Evolutionary conservation across 345 rosid species (phyloP).

Genomic region (Atalantia buxifolia): DNA sequence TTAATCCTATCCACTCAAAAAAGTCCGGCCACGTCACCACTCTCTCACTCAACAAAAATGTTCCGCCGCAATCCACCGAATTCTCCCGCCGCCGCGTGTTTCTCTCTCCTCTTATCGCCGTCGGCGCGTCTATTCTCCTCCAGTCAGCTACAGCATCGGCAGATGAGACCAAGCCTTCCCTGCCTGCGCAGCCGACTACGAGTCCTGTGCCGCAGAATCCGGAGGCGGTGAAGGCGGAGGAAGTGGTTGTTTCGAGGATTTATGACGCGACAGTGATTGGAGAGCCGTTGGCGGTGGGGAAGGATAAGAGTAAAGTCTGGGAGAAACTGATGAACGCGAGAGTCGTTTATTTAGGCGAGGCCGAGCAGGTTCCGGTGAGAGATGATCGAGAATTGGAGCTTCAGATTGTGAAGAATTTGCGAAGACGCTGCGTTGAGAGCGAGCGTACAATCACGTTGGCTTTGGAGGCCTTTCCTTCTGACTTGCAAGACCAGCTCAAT

Average conservation of each 20-base stretch:
- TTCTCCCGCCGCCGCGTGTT: slow-evolving; percentile 38
- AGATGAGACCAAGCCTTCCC: slow-evolving; percentile 11
- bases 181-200: neutral
- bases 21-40: slow-evolving; percentile 12
- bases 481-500: slow-evolving; percentile 61
- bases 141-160: slow-evolving; percentile 15
- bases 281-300: slow-evolving; percentile 88
- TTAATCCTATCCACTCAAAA: neutral
- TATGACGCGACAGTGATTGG: slow-evolving; percentile 87
- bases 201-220: neutral
- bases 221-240: slow-evolving; percentile 9
- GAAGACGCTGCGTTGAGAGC: slow-evolving; percentile 50
- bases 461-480: slow-evolving; percentile 72
- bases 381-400: slow-evolving; percentile 83
- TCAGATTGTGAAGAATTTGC: slow-evolving; percentile 61
- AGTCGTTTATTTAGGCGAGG: slow-evolving; percentile 82
- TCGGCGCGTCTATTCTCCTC: slow-evolving; percentile 21
- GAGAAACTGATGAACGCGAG: slow-evolving; percentile 80
- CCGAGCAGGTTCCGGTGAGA: slow-evolving; percentile 79
- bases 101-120: slow-evolving; percentile 41
- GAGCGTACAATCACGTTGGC: slow-evolving; percentile 63
- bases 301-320: slow-evolving; percentile 78
- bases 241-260: slow-evolving; percentile 52
- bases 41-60: neutral
- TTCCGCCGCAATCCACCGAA: neutral